These are phyloP conservation scores for Leccinum broughii DNA, from an alignment of 768 basidiomycete species.

Conservation along the genomic window DNA sequence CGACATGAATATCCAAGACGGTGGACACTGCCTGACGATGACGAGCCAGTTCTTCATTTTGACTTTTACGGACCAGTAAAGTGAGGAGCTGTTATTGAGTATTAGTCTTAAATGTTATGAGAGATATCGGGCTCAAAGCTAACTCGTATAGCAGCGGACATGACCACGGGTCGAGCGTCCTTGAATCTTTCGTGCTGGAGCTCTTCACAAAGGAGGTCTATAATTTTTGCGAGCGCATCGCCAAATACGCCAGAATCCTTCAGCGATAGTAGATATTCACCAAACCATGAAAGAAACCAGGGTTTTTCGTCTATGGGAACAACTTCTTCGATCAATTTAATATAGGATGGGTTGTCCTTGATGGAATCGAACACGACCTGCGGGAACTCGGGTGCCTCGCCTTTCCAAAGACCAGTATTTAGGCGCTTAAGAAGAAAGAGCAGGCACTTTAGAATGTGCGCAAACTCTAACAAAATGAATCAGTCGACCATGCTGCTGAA, in stretches of 20 bases:
- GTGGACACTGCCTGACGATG: constrained; percentile 34
- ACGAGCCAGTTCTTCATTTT: constrained; percentile 25
- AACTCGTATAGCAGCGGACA: constrained; percentile 64
- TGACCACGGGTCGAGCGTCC: constrained; percentile 56
- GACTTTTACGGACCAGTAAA: constrained; percentile 35
- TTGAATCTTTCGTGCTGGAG: constrained; percentile 76
- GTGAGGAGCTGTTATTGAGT: constrained; percentile 32
- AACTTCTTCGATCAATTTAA: constrained; percentile 42
- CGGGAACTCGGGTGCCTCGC: constrained; percentile 70
- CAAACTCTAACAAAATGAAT: constrained; percentile 50
- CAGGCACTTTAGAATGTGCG: constrained; percentile 57
- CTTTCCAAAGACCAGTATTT: constrained; percentile 62
- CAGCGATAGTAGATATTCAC: constrained; percentile 60
- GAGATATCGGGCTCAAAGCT: constrained; percentile 30
- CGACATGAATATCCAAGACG: constrained; percentile 53
- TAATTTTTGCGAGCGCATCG: constrained; percentile 71
- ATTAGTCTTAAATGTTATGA: constrained; percentile 9
- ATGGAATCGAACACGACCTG: constrained; percentile 79
- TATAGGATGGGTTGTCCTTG: constrained; percentile 70
- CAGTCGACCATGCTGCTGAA: constrained; percentile 1
- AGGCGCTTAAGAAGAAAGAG: constrained; percentile 60
- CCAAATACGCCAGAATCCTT: constrained; percentile 48
- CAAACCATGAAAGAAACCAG: constrained; percentile 65
- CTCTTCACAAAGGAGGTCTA: constrained; percentile 77
- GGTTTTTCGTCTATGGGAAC: constrained; percentile 36